Evolutionary conservation across 176 grass and related monocot genomes (phyloP).

Genomic region (Musa troglodytarum): DNA sequence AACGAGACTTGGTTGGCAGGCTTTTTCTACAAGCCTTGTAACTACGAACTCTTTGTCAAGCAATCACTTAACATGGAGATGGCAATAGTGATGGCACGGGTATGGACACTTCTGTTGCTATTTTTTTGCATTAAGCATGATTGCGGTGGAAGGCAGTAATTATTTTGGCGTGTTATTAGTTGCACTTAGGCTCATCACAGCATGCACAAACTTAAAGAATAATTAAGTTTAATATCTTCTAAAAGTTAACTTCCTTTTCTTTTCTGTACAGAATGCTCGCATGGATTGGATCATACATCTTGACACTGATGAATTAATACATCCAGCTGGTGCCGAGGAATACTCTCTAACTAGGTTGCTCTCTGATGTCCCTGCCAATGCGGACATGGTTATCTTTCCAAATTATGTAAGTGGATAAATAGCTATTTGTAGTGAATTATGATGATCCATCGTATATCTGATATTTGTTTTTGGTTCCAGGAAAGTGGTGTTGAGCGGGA

Average conservation of each 20-base stretch:
- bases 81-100: slow-evolving; percentile 84
- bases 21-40: slow-evolving; percentile 98
- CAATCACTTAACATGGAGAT: slow-evolving; percentile 99
- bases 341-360: slow-evolving; percentile 69
- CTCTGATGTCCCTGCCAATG: slow-evolving; percentile 48
- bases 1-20: slow-evolving; percentile 83
- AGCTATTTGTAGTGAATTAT: not conserved
- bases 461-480: slow-evolving; percentile 31
- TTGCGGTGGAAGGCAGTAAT: not conserved
- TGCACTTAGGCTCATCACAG: not conserved
- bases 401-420: slow-evolving; percentile 69
- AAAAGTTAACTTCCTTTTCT: not conserved
- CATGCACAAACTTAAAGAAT: not conserved
- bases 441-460: slow-evolving; percentile 9
- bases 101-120: slow-evolving; percentile 22
- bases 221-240: slow-evolving; percentile 5
- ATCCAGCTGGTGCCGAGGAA: slow-evolving; percentile 61
- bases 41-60: slow-evolving; percentile 97
- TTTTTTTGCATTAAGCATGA: not conserved
- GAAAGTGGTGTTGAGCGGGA: slow-evolving; percentile 79
- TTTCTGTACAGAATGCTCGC: slow-evolving; percentile 45
- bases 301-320: slow-evolving; percentile 87
- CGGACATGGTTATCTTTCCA: slow-evolving; percentile 94
- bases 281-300: slow-evolving; percentile 99
- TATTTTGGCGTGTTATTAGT: not conserved